Evolutionary conservation across 192 early-diverging fungal genomes (phyloP), one percentile per base, ranked within the genome.

Genomic region (Gonapodya sp.): DNA sequence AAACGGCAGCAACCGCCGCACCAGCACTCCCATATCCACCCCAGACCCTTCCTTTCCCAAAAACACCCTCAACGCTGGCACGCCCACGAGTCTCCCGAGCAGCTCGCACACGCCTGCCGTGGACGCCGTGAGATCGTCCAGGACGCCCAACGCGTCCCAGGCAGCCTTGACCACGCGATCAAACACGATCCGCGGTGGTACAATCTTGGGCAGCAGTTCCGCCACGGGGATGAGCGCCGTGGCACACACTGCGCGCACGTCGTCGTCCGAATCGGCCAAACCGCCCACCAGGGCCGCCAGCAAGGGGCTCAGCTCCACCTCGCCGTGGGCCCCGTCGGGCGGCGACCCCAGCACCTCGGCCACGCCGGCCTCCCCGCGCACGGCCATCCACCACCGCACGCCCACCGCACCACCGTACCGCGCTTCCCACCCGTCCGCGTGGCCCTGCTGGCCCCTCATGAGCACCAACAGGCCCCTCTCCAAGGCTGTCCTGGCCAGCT

Each of bases 61-160:
- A 73, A 86, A 86, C 36, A 89, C 90, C 81, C 89, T 88, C 0
- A 92, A 89, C 35, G 79, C 84, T 31, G 85, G 88, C 72, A 85
- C 85, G n/a, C 83, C 87, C 72, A 1, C 83, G 79, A 99, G 86
- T 46, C 93, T 90, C 0, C 95, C 93, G 36, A 98, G 90, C 33
- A 99, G 85, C 79, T 96, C 96, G 95, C 98, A 95, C 14, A 98
- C 93, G 33, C 91, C 92, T 0, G 92, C 93, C 0, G 95, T 97
- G 0, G 96, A 96, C 0, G 96, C 91, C 18, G 96, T 95, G 80
- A 99, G 85, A 84, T 99, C 97, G 80, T 99, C 97, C 36, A 96
- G 81, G 73, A 95, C 94, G 37, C 90, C 86, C n/a, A 99, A 84
- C 81, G 94, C 95, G 78, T 94, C 92, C 96, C 96, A 97, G 1